A percentile compares a stretch with the other conserved stretches of the same genome.
phyloP scores from a whole-genome alignment of 129 eudicot genomes.

The Artemisia annua region DNA sequence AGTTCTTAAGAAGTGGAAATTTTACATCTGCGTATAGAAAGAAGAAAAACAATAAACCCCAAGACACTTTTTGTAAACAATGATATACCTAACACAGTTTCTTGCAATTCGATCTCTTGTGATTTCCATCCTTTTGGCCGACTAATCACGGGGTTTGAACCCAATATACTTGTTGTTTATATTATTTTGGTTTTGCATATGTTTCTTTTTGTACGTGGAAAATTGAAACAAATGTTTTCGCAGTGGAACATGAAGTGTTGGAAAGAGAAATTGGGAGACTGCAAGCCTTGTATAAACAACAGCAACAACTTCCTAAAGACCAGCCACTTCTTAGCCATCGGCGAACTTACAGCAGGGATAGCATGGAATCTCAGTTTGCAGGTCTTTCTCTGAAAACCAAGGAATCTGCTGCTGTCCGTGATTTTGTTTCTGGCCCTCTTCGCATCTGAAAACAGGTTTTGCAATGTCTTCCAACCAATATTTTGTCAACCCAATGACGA shows the following conservation, averaged over 20 bases:
- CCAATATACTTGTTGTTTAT: background rate
- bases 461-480: constrained; percentile 21
- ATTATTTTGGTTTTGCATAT: background rate
- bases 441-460: constrained; percentile 43
- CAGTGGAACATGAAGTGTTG: constrained; percentile 96
- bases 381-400: constrained; percentile 64
- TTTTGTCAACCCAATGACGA: constrained; percentile 33
- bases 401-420: constrained; percentile 44
- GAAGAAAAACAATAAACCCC: too few species aligned
- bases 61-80: too few species aligned
- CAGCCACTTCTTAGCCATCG: constrained; percentile 50
- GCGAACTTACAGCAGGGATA: constrained; percentile 56
- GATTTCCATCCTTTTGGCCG: too few species aligned
- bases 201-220: background rate
- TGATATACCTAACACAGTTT: too few species aligned
- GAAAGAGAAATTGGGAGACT: constrained; percentile 76
- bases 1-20: too few species aligned
- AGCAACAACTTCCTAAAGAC: constrained; percentile 44
- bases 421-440: constrained; percentile 57
- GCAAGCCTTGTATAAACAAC: constrained; percentile 58
- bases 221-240: constrained; percentile 7
- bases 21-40: too few species aligned
- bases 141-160: too few species aligned
- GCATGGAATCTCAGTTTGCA: constrained; percentile 64
- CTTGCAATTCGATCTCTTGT: too few species aligned